A percentile compares a stretch with the other conserved stretches of the same genome.
phyloP scores from a whole-genome alignment of 2,329 filamentous ascomycete genomes.

The Aspergillus sp. region DNA sequence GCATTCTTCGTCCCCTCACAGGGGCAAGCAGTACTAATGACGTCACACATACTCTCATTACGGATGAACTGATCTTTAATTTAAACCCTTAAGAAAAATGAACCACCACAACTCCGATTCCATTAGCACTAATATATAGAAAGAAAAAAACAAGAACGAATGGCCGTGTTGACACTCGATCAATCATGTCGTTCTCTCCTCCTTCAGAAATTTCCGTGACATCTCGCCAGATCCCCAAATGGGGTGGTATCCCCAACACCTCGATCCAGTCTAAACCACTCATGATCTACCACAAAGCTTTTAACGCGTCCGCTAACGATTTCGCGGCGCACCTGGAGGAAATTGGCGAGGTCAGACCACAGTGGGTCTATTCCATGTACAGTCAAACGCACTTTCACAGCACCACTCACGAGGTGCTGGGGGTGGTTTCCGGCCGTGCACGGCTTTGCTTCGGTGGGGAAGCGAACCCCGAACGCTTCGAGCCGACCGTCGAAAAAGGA shows the following conservation, averaged over 20 bases:
- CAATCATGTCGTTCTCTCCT: slow-evolving; percentile 42
- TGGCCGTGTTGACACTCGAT: neutral
- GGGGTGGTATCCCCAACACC: slow-evolving; percentile 63
- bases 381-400: slow-evolving; percentile 66
- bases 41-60: neutral
- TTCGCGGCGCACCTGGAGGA: slow-evolving; percentile 59
- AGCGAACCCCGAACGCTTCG: slow-evolving; percentile 58
- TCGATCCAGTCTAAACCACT: slow-evolving; percentile 64
- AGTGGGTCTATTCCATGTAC: slow-evolving; percentile 73
- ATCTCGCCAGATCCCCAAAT: slow-evolving; percentile 60
- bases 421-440: slow-evolving; percentile 60
- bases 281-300: slow-evolving; percentile 65
- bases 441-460: slow-evolving; percentile 68
- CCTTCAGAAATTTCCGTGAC: slow-evolving; percentile 58
- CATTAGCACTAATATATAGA: neutral
- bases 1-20: too few species aligned
- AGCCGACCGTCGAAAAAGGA: slow-evolving; percentile 57
- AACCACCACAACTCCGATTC: neutral
- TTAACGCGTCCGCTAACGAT: slow-evolving; percentile 51
- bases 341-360: slow-evolving; percentile 59
- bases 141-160: neutral
- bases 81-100: neutral
- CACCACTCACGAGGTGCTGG: slow-evolving; percentile 67
- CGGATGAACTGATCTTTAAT: neutral
- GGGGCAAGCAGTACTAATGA: neutral